Evolutionary conservation across 106 monocot species (phyloP), one percentile per base, ranked within the genome.

Genomic region (Dendrobium catenatum): DNA sequence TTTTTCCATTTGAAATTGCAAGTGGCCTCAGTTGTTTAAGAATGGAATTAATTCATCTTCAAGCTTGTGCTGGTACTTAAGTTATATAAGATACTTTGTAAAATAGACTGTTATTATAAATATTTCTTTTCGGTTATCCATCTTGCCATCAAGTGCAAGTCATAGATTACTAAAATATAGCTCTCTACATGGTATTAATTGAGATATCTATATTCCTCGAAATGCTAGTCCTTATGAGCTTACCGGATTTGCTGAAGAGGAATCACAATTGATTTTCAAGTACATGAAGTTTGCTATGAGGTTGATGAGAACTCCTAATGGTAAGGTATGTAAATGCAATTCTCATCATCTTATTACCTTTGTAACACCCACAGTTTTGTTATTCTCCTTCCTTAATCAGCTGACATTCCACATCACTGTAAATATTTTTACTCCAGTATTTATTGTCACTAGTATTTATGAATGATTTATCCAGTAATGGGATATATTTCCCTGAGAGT

Each of bases 201-300:
- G 15, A 37, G 11, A 33, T 29, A 29, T 44, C 43, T 74, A 1
- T 42, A 43, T 44, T 74, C 0, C 19, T 51, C 33, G 31, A 77
- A 76, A 54, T 64, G 37, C 61, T 20, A 91, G 88, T 64, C 40
- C 72, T 58, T 83, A 87, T 82, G 83, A 68, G 20, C n/a, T 88
- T 59, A 55, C 83, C 85, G 84, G 77, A 80, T 84, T 93, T 61
- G 80, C 80, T 64, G 84, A 83, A 72, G 81, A 84, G 78, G 95
- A 96, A 46, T 81, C 85, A 17, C 81, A 87, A 77, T 72, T 82
- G 18, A 87, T 89, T 70, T 78, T 82, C 77, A 85, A 82, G 9
- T 85, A 66, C 80, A 89, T 89, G 83, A 85, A 80, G 37, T 78
- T 43, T 56, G 82, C 82, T 5, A 80, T 89, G 27, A 73, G 75